Percentiles rank a stretch among this genome's conserved stretches.
phyloP scores from a whole-genome alignment of 208 protist species.

The Novymonas esmeraldas region DNA sequence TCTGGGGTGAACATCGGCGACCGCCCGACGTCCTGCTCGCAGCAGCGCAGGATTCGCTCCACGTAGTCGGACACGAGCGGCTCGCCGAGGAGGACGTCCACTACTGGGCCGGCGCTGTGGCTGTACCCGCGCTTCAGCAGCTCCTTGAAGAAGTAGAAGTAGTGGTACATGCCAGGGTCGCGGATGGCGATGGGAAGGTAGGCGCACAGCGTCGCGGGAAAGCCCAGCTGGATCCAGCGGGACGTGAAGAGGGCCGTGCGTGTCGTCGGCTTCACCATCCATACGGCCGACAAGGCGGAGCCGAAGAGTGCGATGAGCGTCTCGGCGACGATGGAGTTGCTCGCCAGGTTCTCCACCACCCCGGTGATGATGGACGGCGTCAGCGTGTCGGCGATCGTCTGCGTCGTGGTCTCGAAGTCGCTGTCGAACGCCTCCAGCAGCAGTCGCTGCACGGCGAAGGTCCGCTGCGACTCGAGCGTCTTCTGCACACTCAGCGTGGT shows the following conservation, averaged over 20 bases:
- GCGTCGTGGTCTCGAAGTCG: conserved; percentile 48
- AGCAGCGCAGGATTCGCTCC: conserved; percentile 31
- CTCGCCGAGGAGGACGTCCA: conserved; percentile 60
- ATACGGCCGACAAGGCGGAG: conserved; percentile 40
- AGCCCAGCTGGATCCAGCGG: conserved; percentile 47
- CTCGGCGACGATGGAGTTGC: conserved; percentile 56
- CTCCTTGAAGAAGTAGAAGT: conserved; percentile 76
- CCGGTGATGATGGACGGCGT: conserved; percentile 26
- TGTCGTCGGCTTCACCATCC: conserved; percentile 50
- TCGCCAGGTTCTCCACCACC: conserved; percentile 49
- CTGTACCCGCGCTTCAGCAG: conserved; percentile 72
- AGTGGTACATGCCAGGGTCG: conserved; percentile 43
- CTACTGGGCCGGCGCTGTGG: conserved; percentile 67
- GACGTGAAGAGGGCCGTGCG: conserved; percentile 50
- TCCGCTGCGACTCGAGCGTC: conserved; percentile 28
- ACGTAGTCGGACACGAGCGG: conserved; percentile 39
- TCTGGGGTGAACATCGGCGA: conserved; percentile 20
- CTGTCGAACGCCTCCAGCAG: conserved; percentile 66
- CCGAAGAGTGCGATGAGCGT: conserved; percentile 73
- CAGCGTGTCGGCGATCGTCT: conserved; percentile 46
- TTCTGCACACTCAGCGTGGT: conserved; percentile 10
- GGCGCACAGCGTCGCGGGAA: conserved; percentile 39
- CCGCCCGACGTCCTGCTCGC: conserved; percentile 31
- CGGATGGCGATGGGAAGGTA: conserved; percentile 37
- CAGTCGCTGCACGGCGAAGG: conserved; percentile 56